Percentiles rank a stretch among this genome's conserved stretches.
Conservation (phyloP, 176 grass and related monocot species). For the Secale cereale region DNA sequence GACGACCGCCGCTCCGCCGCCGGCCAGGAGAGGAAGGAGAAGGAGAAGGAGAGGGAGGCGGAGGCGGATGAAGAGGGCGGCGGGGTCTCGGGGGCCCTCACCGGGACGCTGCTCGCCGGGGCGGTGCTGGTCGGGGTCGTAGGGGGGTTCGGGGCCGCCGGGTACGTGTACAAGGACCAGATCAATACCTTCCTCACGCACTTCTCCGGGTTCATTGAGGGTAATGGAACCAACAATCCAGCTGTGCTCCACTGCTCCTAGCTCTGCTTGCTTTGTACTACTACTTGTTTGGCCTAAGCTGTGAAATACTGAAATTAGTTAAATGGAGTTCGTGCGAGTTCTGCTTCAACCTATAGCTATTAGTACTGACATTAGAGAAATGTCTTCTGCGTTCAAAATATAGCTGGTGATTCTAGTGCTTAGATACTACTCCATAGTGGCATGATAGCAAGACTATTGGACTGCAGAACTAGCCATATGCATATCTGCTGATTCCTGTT, state of each 20-base stretch:
- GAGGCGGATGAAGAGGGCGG: slow-evolving; percentile 7
- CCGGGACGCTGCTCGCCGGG: slow-evolving; percentile 78
- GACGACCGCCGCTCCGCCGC: slow-evolving; percentile 28
- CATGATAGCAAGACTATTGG: neutral
- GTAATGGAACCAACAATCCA: slow-evolving; percentile 28
- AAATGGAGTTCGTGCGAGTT: neutral
- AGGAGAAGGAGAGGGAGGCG: neutral
- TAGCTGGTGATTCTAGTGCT: neutral
- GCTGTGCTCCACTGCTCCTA: slow-evolving; percentile 4
- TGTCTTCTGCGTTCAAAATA: neutral
- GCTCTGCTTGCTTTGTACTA: neutral
- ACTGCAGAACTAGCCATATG: neutral
- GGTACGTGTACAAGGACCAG: slow-evolving; percentile 94
- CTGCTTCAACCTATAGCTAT: neutral
- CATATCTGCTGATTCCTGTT: slow-evolving; percentile 9
- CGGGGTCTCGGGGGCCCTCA: slow-evolving; percentile 38
- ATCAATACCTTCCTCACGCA: slow-evolving; percentile 88
- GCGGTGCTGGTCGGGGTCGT: slow-evolving; percentile 75
- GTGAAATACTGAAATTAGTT: neutral
- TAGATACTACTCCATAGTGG: neutral
- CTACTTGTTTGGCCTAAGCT: neutral
- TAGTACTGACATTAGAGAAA: too few species aligned
- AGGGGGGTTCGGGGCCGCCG: slow-evolving; percentile 82
- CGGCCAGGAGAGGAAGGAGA: slow-evolving; percentile 6
- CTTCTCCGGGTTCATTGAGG: slow-evolving; percentile 92